phyloP scores from a whole-genome alignment of 2,329 filamentous ascomycete species.

The Esteya vermicola region DNA sequence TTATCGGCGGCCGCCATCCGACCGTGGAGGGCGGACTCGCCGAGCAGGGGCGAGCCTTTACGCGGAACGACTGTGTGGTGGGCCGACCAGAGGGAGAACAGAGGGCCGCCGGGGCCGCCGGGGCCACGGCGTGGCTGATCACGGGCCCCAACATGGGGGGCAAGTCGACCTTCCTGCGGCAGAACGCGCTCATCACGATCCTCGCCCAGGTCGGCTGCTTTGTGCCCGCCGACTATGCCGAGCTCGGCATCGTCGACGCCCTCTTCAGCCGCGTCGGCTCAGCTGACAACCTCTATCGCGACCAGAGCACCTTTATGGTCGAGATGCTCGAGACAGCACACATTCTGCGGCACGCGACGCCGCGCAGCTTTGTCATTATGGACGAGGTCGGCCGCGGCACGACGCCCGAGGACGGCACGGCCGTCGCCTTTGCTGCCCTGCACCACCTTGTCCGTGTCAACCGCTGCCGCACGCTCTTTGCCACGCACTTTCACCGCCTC shows the following conservation, averaged over 20 bases:
- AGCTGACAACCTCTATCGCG: constrained; percentile 84
- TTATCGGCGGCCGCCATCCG: constrained; percentile 78
- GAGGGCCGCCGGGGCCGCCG: neutral
- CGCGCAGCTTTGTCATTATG: constrained; percentile 88
- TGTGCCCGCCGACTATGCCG: constrained; percentile 76
- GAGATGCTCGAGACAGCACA: constrained; percentile 95
- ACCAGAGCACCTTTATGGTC: constrained; percentile 98
- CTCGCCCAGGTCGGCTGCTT: constrained; percentile 87
- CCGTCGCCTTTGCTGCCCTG: constrained; percentile 78
- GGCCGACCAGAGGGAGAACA: too few relatives aligned
- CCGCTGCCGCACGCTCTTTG: constrained; percentile 70
- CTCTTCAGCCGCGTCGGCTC: constrained; percentile 89
- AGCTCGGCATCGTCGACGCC: constrained; percentile 85
- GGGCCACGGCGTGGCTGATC: constrained; percentile 50
- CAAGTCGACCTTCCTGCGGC: constrained; percentile 89
- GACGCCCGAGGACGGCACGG: constrained; percentile 80
- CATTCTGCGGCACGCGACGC: constrained; percentile 74
- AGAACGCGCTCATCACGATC: constrained; percentile 89
- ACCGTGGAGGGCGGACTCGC: constrained; percentile 77
- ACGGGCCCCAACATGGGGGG: constrained; percentile 95
- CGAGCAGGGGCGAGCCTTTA: constrained; percentile 51
- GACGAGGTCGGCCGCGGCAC: constrained; percentile 94
- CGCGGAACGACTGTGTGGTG: constrained; percentile 52
- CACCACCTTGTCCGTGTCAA: constrained; percentile 72
- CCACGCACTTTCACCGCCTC: constrained; percentile 83